Base-by-base conservation (phyloP, 257 asterid genomes). In the Gentiana straminea region DNA sequence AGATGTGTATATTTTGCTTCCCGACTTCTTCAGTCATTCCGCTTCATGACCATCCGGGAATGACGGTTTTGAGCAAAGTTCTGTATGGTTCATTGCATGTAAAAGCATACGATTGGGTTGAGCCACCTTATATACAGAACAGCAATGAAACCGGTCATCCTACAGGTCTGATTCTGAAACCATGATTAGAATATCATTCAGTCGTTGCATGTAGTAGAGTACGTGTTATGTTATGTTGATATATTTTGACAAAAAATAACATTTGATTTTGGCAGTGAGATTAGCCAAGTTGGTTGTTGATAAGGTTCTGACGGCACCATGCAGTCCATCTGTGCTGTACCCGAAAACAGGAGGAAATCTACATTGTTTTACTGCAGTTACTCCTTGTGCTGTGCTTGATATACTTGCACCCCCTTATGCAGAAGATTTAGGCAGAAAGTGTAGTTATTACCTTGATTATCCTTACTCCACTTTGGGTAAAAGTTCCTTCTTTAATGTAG, bases 21-120 rank as follows among this genome's bases (percentile, higher is more conserved):
- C 98, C 98, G 44, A 81, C 98, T 38, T 91, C 98, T 47, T 73
- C 95, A 32, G 92, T 85, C 61, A 91, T 91, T 81, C 98, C 96
- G 53, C 91, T 91, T 63, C 98, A 91, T 70, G 89, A 84, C 57
- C 96, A 91, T 80, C 96, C 95, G 35, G 94, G 84, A 72, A 91
- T 91, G 96, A 84, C 94, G 24, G 98, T 91, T 44, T 70, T 86
- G 61, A 91, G 98, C 85, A 91, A 91, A 81, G 83, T 91, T 57
- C 74, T 91, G 47, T 84, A 84, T 73, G 98, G 98, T 69, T 91
- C 98, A 63, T 79, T 87, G 81, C 96, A 87, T 68, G 93, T 87
- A 48, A 87, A 87, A 81, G 87, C 79, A 66, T 91, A 83, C 63
- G 98, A 91, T 44, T 91, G 98, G 98, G 90, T 87, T 58, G 98